Evolutionary conservation across 2,329 filamentous ascomycete species (phyloP), one percentile per base, ranked within the genome.

Genomic region (Plenodomus biglobosus): DNA sequence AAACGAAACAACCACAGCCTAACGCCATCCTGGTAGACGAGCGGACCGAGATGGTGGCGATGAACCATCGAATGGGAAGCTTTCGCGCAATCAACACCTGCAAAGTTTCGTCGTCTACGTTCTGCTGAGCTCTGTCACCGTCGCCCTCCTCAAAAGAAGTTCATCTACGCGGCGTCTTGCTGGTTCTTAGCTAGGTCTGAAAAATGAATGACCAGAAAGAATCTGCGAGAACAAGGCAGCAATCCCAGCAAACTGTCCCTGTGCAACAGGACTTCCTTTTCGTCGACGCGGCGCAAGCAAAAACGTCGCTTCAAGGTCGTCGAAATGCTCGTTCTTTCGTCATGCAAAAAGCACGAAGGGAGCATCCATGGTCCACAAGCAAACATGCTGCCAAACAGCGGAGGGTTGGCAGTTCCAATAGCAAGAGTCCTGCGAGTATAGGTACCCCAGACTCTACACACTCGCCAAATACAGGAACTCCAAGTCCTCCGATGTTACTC

Each of bases 311-410:
- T 52, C 66, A 71, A 61, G 69, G 68, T 37, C 68, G 69, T 37
- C 69, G 68, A 42, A 69, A 69, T 68, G 69, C 68, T 62, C 69
- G 70, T 45, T 71, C 70, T 36, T 72, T 71, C 56, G 69, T 73
- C 17, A 72, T 73, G 70, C 68, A 71, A 56, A 71, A 66, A 42
- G 70, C 68, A 20, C 59, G 70, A 20, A 66, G 64, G 48, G 68
- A 71, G 49, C 60, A 63, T 19, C 68, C 68, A 45, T 73, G 70
- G 70, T 73, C 69, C 2, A 72, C 70, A 32, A 72, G 70, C 62
- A 72, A 71, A 56, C 59, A 70, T 53, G 59, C 62, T 32, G 55
- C 61, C 34, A 71, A 69, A 50, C 62, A 66, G 48, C 58, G 62
- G 37, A 66, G 56, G 39, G 35, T 46, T 4, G 46, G 27, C 10